Base-by-base conservation (phyloP, 345 rosid genomes). In the Rhodamnia argentea region DNA sequence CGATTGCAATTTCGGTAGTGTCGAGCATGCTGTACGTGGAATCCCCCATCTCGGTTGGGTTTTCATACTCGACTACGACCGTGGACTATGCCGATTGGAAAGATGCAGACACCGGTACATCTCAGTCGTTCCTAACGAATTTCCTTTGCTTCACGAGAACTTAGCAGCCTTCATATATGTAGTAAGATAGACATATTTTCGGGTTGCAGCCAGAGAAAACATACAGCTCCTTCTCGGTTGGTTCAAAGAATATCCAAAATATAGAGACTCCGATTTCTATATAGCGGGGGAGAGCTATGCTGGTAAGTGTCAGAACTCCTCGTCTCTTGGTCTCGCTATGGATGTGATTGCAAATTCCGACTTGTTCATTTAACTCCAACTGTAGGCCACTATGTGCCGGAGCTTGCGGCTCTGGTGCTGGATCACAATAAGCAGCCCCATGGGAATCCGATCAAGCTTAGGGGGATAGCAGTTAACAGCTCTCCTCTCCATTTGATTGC, bases 361-460 rank as follows among this genome's bases (percentile, higher is more conserved):
- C 6, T 1, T n/a, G 7, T 60, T n/a, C 10, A 4, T 60, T 27
- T n/a, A 27, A 60, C 27, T 60, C 18, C 32, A 60, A 27, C 10
- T 54, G 42, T 27, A 91, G 93, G 90, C 81, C 92, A 90, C 83
- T 87, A 92, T 53, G 55, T 90, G 37, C 92, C 89, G 13, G 91
- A 90, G 82, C 89, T 90, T 55, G 92, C 92, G 58, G 85, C 88
- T 60, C 84, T 87, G 83, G 32, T 90, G 40, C 29, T 88, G 84
- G 88, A 89, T 64, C 84, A 89, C 90, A 88, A 89, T 56, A 87
- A 90, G 89, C 87, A 53, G 53, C 84, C 88, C 56, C 83, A 60
- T 18, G 27, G 81, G 24, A 74, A 44, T 26, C 87, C 89, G 10
- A 83, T 90, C 83, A 92, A 90, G 52, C 91, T 90, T 24, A 87